Evolutionary conservation across 208 protist species (phyloP), one percentile per base, ranked within the genome.

Genomic region (Acanthamoeba quina): DNA sequence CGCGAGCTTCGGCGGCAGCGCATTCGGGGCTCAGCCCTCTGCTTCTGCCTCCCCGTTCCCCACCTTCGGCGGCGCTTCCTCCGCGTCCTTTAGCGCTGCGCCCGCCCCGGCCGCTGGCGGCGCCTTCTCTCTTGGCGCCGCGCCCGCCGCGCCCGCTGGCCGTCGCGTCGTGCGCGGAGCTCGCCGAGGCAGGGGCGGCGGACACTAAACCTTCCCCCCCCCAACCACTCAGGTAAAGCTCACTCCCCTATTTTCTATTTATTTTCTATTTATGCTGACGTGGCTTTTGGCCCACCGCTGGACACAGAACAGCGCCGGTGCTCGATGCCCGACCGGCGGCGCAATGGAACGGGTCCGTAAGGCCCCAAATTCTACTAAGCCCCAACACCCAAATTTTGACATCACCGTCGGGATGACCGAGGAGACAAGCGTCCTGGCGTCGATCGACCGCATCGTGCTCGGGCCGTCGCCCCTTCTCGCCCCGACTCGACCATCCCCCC

Each of bases 311-410:
- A 19, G 58, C 58, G 6, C 58, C 6, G 24, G 34, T n/a, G 66
- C 66, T 4, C 29, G 34, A 31, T 68, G 13, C 62, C 49, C 49
- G 49, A 6, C 49, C n/a, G 44, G 10, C n/a, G 34, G 37, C 10
- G 31, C 76, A 85, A 85, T 85, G 76, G 76, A 85, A 85, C 62
- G 76, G 76, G 44, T 56, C 76, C 76, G 76, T 44, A 34, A 29
- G 13, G 76, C 37, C 37, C 49, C 76, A 85, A 85, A 85, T 85
- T 85, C 49, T 85, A 29, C n/a, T n/a, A n/a, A n/a, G n/a, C n/a
- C 49, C 76, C 47, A 78, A 34, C 49, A 70, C 62, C 66, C 66
- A 74, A 74, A 74, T 74, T 74, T 74, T 74, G 66, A 74, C 66
- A 74, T 34, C 66, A 41, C 5, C 6, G 2, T 37, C 66, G 37